Evolutionary conservation across 2,329 filamentous ascomycete genomes (phyloP), one percentile per base, ranked within the genome.

Genomic region (Diplodia mutila): DNA sequence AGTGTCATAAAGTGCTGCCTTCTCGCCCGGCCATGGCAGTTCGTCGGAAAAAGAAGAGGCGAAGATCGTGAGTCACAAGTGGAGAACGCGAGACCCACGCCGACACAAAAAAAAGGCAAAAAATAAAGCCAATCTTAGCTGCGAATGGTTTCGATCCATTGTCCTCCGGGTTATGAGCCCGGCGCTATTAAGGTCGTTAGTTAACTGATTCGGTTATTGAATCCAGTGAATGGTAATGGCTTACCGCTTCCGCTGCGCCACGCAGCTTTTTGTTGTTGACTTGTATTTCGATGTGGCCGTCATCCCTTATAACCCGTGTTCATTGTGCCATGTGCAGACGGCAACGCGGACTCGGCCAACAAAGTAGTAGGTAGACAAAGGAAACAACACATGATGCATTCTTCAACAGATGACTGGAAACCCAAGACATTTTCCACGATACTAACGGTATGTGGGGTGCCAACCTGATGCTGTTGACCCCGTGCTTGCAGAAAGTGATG

Each of bases 131-230:
- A 25, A 11, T 57, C 34, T 57, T 74, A 74, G 73, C 73, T 74
- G 68, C 69, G 70, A 71, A 66, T 70, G 72, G 73, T 74, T 74
- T 74, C 73, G 73, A 74, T 74, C 73, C 72, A 70, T 66, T 71
- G 73, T 74, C 73, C 73, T 74, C 73, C 73, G 73, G 73, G 73
- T 74, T 74, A 74, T 74, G 73, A 74, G 73, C 73, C 73, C 73
- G 73, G 73, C 73, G 73, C 57, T 61, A 32, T 49, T 48, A 27
- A 34, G 57, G 39, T 32, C 21, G 57, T 61, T 61, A 61, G 57
- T 61, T 4, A 8, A 48, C n/a, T 34, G 42, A 7, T 29, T 39
- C 23, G 12, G 27, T 18, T 42, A n/a, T 1, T 18, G 9, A 34
- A 16, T 32, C 9, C 8, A 27, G 8, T 27, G 4, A 3, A 29